A percentile compares a stretch with the other conserved stretches of the same genome.
phyloP scores from a whole-genome alignment of 1,139 yeast species.

The Spencermartinsiella ligniputridi region DNA sequence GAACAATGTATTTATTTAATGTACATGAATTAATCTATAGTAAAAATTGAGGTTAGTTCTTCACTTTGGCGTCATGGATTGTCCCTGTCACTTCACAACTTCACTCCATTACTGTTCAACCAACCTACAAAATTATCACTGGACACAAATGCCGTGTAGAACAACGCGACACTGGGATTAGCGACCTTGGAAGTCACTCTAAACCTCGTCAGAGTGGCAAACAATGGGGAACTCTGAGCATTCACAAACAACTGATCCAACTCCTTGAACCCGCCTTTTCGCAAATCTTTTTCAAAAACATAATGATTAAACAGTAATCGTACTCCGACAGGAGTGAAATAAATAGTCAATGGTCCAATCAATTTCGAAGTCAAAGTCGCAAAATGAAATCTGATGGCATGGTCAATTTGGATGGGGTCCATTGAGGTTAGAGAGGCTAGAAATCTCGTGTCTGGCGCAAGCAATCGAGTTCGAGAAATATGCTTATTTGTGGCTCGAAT shows the following conservation, averaged over 20 bases:
- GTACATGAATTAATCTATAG: too few species aligned
- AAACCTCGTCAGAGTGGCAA: conserved; percentile 3
- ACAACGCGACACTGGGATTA: conserved; percentile 4
- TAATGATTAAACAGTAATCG: background rate
- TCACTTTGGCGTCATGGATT: too few species aligned
- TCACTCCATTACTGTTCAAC: conserved; percentile 14
- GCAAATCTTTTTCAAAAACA: background rate
- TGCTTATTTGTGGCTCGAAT: conserved; percentile 12
- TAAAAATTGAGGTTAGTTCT: too few species aligned
- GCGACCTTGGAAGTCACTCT: conserved; percentile 8
- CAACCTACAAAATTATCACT: conserved; percentile 16
- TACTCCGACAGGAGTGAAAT: conserved; percentile 13
- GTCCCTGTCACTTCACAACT: background rate
- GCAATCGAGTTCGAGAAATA: conserved; percentile 14
- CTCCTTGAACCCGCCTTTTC: background rate
- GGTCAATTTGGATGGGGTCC: conserved; percentile 10
- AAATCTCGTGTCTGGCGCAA: conserved; percentile 22
- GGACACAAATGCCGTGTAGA: conserved; percentile 15
- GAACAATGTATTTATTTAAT: too few species aligned
- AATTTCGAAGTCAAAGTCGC: conserved; percentile 25
- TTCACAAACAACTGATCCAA: background rate
- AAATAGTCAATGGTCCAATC: conserved; percentile 22
- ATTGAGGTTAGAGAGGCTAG: conserved; percentile 11
- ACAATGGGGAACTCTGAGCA: conserved; percentile 5
- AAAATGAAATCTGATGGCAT: conserved; percentile 21